These are phyloP conservation scores for Peronosclerospora sorghi DNA, from an alignment of 352 stramenopile genomes.

Conservation along the genomic window DNA sequence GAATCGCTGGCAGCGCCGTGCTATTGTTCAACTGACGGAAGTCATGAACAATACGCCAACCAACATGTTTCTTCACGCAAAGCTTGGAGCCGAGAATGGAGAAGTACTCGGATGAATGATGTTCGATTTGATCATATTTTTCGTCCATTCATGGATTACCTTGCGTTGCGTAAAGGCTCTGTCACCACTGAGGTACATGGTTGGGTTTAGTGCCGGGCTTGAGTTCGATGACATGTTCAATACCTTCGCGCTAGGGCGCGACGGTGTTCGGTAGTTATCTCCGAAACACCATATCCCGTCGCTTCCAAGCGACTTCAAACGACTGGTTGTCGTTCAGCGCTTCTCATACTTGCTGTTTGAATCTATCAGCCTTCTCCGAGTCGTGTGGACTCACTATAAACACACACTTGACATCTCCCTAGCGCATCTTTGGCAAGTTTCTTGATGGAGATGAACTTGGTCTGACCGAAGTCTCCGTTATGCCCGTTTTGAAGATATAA, in stretches of 20 bases:
- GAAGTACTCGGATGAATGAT: conserved; percentile 9
- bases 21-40: not conserved
- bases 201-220: too few species aligned
- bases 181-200: too few species aligned
- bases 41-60: not conserved
- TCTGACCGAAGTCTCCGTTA: not conserved
- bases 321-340: not conserved
- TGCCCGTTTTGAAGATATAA: not conserved
- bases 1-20: not conserved
- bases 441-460: not conserved
- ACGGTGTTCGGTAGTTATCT: too few species aligned
- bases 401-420: not conserved
- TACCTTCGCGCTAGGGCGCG: too few species aligned
- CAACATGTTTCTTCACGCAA: not conserved
- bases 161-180: too few species aligned
- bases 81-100: not conserved
- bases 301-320: not conserved
- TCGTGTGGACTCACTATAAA: conserved; percentile 1
- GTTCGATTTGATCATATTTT: conserved; percentile 7
- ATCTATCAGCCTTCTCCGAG: conserved; percentile 1
- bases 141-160: conserved; percentile 2
- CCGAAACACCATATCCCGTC: not conserved
- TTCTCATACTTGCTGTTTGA: conserved; percentile 4
- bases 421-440: not conserved
- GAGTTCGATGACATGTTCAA: too few species aligned